Base-by-base conservation (phyloP, 106 monocot species). In the Dendrobium catenatum region DNA sequence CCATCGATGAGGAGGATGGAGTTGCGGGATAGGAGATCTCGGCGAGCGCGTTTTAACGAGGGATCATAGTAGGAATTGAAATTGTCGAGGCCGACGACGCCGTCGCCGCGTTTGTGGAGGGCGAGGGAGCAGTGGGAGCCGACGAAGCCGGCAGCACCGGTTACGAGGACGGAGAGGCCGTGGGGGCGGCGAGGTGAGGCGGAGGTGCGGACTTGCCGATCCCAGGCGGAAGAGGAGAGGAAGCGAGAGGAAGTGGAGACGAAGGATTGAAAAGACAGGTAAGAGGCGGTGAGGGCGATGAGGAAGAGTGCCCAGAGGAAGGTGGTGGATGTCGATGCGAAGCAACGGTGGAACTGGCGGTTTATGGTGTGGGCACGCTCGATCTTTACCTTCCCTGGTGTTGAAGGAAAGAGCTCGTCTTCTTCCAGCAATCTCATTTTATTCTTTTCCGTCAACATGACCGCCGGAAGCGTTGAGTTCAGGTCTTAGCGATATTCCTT, bases 11-110 rank as follows among this genome's bases (percentile, higher is more conserved):
- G 17, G 79, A 83, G 84, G 40, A 89, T 86, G 5, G 83, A 81
- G 37, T 55, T 72, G 47, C 68, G 77, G 26, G 80, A 81, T 10
- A 89, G 81, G 6, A 89, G 81, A 2, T 78, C 55, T n/a, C 79
- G 87, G 48, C 87, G 81, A 2, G 87, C 73, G 5, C 78, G 56
- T 67, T 87, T 87, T 40, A 87, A 55, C 24, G 84, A 73, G 13
- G 84, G 81, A 4, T 87, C 87, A 81, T 87, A 87, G 81, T 87
- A 87, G 51, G 84, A 81, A 59, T 87, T 87, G 84, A 87, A 87
- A 78, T 43, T 47, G 59, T 87, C 87, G 42, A 87, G 84, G 41
- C 87, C 87, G 47, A 87, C 61, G 15, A 87, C 81, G 20, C 84
- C 87, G 46, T 84, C 84, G 74, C 84, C 87, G 47, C 84, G 87